Evolutionary conservation across 2,329 filamentous ascomycete genomes (phyloP).

Genomic region (Chaetomiaceae sp.): DNA sequence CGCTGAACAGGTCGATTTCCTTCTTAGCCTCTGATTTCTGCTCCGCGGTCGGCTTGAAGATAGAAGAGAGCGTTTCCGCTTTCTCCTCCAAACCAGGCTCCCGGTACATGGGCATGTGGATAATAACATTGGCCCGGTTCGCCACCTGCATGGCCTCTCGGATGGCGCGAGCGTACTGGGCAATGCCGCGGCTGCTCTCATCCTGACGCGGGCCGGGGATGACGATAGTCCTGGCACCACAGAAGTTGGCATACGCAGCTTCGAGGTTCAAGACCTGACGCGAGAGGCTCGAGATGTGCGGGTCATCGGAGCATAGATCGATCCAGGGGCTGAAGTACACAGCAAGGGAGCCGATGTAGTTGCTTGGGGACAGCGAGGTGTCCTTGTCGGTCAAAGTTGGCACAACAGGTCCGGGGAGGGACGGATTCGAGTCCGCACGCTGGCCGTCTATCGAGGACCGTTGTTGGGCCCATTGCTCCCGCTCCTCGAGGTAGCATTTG

Average conservation of each 20-base stretch:
- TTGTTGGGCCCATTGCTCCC: constrained; percentile 29
- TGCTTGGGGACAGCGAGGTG: constrained; percentile 65
- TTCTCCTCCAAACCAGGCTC: constrained; percentile 56
- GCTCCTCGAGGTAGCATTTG: constrained; percentile 48
- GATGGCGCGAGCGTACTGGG: constrained; percentile 79
- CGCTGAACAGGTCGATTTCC: constrained; percentile 65
- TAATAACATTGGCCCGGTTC: constrained; percentile 70
- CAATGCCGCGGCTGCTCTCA: constrained; percentile 46
- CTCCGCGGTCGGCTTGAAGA: constrained; percentile 32
- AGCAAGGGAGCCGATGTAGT: constrained; percentile 67
- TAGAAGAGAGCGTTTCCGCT: constrained; percentile 48
- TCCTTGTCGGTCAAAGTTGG: constrained; percentile 74
- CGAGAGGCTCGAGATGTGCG: constrained; percentile 78
- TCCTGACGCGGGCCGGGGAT: constrained; percentile 68
- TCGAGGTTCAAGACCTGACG: constrained; percentile 87
- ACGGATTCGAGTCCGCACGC: constrained; percentile 36
- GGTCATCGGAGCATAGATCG: constrained; percentile 77
- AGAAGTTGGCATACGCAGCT: constrained; percentile 92
- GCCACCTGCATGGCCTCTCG: constrained; percentile 73
- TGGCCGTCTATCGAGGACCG: constrained; percentile 33
- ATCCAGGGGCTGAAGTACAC: constrained; percentile 88
- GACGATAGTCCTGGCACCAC: constrained; percentile 77
- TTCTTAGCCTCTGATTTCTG: constrained; percentile 33
- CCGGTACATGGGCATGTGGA: constrained; percentile 80
- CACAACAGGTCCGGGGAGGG: constrained; percentile 52